These are phyloP conservation scores for Penicillium mononematosum DNA, from an alignment of 495 filamentous ascomycete genomes.

Conservation along the genomic window DNA sequence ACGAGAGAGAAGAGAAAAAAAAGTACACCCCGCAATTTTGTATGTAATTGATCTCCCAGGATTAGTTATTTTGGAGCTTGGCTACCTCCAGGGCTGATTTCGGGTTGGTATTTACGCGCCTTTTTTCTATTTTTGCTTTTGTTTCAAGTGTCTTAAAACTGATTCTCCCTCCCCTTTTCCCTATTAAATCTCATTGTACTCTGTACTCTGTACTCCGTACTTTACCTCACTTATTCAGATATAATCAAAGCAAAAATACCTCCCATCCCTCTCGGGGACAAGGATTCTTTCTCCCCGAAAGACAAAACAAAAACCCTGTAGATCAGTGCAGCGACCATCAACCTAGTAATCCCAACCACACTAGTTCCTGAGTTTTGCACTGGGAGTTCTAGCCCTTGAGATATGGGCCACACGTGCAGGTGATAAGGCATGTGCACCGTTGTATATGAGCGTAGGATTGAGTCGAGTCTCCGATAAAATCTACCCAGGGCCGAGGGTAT, in stretches of 20 bases:
- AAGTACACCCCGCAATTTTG: constrained; percentile 10
- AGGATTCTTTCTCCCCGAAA: constrained; percentile 15
- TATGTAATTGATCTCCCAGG: neutral
- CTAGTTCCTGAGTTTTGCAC: neutral
- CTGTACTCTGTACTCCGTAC: no score
- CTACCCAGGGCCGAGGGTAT: no score
- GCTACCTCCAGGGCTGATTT: neutral
- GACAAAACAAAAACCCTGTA: constrained; percentile 4
- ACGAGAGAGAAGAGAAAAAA: neutral
- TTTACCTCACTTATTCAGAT: neutral
- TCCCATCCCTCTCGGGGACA: constrained; percentile 17
- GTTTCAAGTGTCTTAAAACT: neutral
- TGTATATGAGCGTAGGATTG: constrained; percentile 11
- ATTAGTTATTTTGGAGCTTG: neutral
- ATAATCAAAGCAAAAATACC: constrained; percentile 1
- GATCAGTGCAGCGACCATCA: constrained; percentile 23
- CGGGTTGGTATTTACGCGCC: neutral
- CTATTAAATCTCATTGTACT: neutral
- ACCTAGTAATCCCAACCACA: neutral
- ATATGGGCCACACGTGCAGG: constrained; percentile 11
- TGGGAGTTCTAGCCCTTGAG: constrained; percentile 20
- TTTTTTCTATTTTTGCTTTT: neutral
- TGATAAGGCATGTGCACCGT: neutral
- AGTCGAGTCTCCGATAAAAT: neutral
- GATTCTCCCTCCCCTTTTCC: neutral